Percentiles rank a stretch among this genome's conserved stretches.
phyloP scores from a whole-genome alignment of 441 rosid species.

The Adansonia gregorii region DNA sequence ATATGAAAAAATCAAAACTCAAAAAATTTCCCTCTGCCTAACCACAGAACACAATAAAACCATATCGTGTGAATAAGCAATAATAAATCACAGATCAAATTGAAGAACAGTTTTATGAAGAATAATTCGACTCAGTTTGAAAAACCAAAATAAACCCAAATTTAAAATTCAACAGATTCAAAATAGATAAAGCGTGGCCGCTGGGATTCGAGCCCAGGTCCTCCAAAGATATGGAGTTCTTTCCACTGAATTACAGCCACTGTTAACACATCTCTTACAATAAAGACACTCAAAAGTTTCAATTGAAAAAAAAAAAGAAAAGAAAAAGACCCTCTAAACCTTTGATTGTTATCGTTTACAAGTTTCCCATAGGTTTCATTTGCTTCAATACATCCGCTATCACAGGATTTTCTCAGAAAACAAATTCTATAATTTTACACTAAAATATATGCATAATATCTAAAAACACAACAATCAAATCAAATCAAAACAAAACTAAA shows the following conservation, averaged over 20 bases:
- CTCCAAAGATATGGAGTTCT: constrained; percentile 38
- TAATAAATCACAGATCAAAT: neutral
- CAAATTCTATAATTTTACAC: too few relatives aligned
- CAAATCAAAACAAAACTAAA: too few relatives aligned
- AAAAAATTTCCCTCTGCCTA: too few relatives aligned
- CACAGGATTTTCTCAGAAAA: too few relatives aligned
- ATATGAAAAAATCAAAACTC: neutral
- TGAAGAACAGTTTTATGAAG: neutral
- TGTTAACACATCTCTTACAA: neutral
- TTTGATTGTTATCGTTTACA: neutral
- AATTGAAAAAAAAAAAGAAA: neutral
- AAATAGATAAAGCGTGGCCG: constrained; percentile 37
- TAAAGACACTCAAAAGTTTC: neutral
- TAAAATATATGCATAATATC: too few relatives aligned
- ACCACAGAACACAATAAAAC: neutral
- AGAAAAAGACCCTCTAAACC: too few relatives aligned
- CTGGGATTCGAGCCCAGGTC: constrained; percentile 74
- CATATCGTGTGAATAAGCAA: neutral
- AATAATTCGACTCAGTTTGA: neutral
- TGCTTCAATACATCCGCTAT: neutral
- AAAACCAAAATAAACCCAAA: neutral
- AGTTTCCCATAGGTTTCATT: neutral
- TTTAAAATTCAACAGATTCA: neutral
- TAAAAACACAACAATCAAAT: neutral
- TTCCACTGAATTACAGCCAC: constrained; percentile 31